A percentile compares a stretch with the other conserved stretches of the same genome.
These are phyloP conservation scores for Cladophialophora immunda DNA, from an alignment of 2,329 filamentous ascomycete genomes.

Conservation along the genomic window DNA sequence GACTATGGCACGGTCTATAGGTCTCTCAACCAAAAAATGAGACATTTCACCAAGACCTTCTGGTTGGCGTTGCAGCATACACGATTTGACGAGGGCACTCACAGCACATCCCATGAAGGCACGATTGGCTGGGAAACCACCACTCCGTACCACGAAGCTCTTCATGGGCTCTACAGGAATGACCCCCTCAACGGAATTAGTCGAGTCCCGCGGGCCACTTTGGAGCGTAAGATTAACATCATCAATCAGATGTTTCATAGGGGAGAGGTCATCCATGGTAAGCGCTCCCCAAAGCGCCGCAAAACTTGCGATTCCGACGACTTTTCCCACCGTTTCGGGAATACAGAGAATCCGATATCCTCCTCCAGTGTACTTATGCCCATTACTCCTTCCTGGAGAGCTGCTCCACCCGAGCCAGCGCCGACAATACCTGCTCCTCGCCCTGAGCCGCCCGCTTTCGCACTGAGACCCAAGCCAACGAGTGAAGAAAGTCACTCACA, in stretches of 20 bases:
- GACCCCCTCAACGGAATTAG: conserved; percentile 20
- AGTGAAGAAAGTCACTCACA: background rate
- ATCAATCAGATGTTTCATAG: conserved; percentile 17
- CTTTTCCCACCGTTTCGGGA: background rate
- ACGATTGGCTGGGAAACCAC: conserved; percentile 7
- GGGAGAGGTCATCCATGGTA: background rate
- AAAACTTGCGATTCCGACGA: conserved; percentile 26
- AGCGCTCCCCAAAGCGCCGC: conserved; percentile 20
- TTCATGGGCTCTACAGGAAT: conserved; percentile 13
- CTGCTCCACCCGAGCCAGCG: background rate
- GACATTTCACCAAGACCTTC: conserved; percentile 43
- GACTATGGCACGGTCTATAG: conserved; percentile 24
- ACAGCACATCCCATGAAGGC: conserved; percentile 17
- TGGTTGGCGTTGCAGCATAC: conserved; percentile 42
- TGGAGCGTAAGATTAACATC: conserved; percentile 2
- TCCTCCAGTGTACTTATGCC: background rate
- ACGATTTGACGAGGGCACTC: conserved; percentile 17
- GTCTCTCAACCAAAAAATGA: conserved; percentile 25
- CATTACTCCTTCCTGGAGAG: background rate
- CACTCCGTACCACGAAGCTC: conserved; percentile 5
- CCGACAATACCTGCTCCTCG: background rate
- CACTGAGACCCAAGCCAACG: conserved; percentile 11
- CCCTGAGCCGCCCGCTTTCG: background rate
- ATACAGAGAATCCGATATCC: background rate
- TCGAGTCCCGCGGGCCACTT: background rate